Conservation (phyloP, 2,329 filamentous ascomycete genomes). For the Penicillium vulpinum region DNA sequence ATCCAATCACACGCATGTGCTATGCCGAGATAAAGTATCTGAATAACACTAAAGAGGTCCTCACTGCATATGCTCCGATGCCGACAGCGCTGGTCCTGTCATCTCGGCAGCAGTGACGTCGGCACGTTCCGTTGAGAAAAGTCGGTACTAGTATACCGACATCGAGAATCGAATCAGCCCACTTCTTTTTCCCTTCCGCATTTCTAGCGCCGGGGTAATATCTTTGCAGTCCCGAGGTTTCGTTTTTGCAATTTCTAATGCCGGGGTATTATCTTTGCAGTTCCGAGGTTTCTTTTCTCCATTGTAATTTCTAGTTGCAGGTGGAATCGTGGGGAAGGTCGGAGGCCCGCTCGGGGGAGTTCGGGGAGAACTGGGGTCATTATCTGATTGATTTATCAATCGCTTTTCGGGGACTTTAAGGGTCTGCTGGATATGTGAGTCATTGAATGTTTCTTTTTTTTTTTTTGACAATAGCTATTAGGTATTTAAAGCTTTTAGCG, state of each 20-base stretch:
- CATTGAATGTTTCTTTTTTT: neutral
- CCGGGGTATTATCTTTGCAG: neutral
- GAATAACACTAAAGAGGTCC: neutral
- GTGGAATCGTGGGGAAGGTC: neutral
- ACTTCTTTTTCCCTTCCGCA: neutral
- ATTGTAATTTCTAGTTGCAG: neutral
- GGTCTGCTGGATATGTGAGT: neutral
- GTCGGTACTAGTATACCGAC: neutral
- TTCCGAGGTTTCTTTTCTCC: neutral
- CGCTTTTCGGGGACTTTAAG: neutral
- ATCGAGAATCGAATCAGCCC: neutral
- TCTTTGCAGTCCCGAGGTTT: neutral
- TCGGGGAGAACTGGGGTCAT: neutral
- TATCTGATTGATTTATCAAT: slow-evolving; percentile 13
- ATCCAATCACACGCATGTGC: neutral
- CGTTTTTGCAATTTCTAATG: too few relatives aligned
- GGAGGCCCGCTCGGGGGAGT: slow-evolving; percentile 6
- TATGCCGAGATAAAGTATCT: neutral
- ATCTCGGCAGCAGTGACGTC: neutral
- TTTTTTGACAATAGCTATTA: neutral
- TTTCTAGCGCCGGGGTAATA: neutral
- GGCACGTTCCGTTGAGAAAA: neutral
- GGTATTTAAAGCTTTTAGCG: neutral
- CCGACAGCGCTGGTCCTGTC: neutral
- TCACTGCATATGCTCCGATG: neutral